Evolutionary conservation across 2,329 filamentous ascomycete species (phyloP).

Genomic region (Talaromyces sp.): DNA sequence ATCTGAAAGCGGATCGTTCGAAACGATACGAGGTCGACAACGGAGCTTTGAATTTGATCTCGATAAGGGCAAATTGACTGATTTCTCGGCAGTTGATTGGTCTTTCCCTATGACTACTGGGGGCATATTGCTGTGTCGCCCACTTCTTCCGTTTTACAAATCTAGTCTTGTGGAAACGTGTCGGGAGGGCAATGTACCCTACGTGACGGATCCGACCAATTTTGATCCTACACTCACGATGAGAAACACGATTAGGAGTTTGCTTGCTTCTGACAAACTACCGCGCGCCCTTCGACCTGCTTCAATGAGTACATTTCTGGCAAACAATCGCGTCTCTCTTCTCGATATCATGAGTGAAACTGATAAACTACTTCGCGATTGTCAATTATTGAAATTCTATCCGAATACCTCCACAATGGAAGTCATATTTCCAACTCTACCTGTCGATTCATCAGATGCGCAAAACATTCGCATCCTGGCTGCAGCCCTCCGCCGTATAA

Average conservation of each 20-base stretch:
- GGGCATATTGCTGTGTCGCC: slow-evolving; percentile 34
- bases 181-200: slow-evolving; percentile 58
- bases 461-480: slow-evolving; percentile 29
- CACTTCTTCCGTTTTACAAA: slow-evolving; percentile 55
- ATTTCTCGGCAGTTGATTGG: neutral
- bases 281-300: slow-evolving; percentile 65
- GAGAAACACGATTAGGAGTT: slow-evolving; percentile 72
- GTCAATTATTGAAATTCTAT: slow-evolving; percentile 28
- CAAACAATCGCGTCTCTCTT: slow-evolving; percentile 46
- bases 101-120: slow-evolving; percentile 26
- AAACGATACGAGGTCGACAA: slow-evolving; percentile 40
- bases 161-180: slow-evolving; percentile 63
- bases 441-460: neutral
- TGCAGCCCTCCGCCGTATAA: slow-evolving; percentile 44
- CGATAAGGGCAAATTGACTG: neutral
- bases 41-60: slow-evolving; percentile 3
- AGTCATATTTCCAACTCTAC: slow-evolving; percentile 25
- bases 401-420: slow-evolving; percentile 32
- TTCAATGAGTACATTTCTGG: slow-evolving; percentile 58
- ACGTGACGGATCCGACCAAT: slow-evolving; percentile 86
- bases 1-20: slow-evolving; percentile 58
- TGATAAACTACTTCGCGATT: slow-evolving; percentile 46
- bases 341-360: slow-evolving; percentile 49
- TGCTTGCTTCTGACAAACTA: slow-evolving; percentile 55
- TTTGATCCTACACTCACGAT: slow-evolving; percentile 67